Base-by-base conservation (phyloP, 2,329 filamentous ascomycete genomes). In the Aspergillus ochraceus region DNA sequence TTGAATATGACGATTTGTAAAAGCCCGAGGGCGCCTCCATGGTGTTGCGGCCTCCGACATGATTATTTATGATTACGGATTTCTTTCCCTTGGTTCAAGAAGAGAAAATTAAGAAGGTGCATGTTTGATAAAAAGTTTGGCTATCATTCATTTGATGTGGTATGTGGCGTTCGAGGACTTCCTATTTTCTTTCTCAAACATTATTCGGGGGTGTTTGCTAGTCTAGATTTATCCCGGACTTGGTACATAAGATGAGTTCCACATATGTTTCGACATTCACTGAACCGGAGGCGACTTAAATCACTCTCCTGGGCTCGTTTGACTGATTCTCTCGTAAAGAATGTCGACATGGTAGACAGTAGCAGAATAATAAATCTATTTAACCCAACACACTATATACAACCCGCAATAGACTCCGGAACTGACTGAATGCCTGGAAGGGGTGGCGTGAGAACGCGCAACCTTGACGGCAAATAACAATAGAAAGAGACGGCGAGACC, bases 1-100 rank as follows among this genome's bases (percentile, higher is more conserved):
- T 77, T 55, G 75, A 77, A 32, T 71, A 73, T 39, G 76, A 79
- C 45, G 71, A 73, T 45, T 74, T 58, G 14, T 64, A 49, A 56
- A 11, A 17, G 32, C 19, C 36, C 10, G 22, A 22, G 9, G 4
- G 10, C 29, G 10, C 29, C 42, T 22, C 36, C 29, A 52, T 57
- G 12, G 30, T 24, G 20, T 52, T 54, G 42, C 49, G 46, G 19
- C 30, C 51, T 49, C 49, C 42, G 54, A 55, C 50, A 64, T 63
- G 64, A 59, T 50, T 45, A 57, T 55, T 50, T 45, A 59, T 55
- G 50, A 62, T 49, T n/a, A 42, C 36, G 45, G 45, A 24, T 14
- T 11, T 20, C 20, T 20, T 24, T 47, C 45, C 26, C 39, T 24
- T 24, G 46, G 17, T 46, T n/a, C 12, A 29, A 30, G 59, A 46